phyloP scores from a whole-genome alignment of 768 basidiomycete species.

The Boletus rex-veris region DNA sequence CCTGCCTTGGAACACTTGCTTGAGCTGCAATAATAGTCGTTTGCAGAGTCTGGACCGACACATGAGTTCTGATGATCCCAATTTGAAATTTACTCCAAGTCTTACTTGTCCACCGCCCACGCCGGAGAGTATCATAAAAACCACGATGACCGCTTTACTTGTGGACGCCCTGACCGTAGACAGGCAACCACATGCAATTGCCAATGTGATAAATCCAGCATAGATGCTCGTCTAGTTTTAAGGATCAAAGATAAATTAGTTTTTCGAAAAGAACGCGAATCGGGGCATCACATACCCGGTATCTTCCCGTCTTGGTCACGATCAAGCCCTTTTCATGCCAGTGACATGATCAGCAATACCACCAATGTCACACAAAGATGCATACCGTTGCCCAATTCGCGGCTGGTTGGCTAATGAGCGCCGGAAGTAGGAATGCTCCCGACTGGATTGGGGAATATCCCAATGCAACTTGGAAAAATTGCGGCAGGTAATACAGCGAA shows the following conservation, averaged over 20 bases:
- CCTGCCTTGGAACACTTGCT: constrained; percentile 61
- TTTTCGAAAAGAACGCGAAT: background rate
- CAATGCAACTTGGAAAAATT: constrained; percentile 71
- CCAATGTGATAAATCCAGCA: background rate
- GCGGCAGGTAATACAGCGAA: constrained; percentile 66
- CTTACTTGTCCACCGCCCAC: background rate
- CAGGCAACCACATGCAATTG: background rate
- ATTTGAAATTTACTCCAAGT: background rate
- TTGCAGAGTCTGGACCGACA: constrained; percentile 42
- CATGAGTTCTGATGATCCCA: background rate
- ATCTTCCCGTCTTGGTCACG: background rate
- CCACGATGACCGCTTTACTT: background rate
- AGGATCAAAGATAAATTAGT: background rate
- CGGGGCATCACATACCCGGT: background rate
- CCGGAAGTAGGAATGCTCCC: background rate
- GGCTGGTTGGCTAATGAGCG: background rate
- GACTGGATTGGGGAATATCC: constrained; percentile 30
- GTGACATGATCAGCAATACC: background rate
- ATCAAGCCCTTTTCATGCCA: background rate
- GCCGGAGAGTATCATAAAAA: background rate
- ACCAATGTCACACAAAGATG: background rate
- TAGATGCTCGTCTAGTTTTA: background rate
- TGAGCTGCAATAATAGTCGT: constrained; percentile 71
- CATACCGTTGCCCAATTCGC: background rate
- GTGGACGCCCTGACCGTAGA: background rate